Percentiles rank a stretch among this genome's conserved stretches.
Evolutionary conservation across 768 basidiomycete species (phyloP).

Genomic region (Suillus tomentosus): DNA sequence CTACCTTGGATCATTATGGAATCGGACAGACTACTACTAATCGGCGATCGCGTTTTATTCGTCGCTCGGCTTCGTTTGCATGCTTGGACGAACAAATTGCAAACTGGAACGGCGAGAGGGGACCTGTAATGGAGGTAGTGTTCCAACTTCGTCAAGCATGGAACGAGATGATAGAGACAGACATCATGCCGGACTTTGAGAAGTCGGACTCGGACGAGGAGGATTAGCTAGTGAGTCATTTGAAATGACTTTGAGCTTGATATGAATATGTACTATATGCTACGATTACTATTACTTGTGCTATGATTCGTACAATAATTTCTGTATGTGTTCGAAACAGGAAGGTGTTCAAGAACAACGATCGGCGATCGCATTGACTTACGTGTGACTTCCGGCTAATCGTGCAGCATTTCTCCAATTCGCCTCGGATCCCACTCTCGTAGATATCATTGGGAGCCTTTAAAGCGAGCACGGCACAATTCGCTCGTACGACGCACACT

Average conservation of each 20-base stretch:
- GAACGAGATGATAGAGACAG: neutral
- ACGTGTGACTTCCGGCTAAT: neutral
- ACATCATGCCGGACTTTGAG: neutral
- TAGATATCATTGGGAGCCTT: neutral
- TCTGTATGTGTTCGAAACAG: neutral
- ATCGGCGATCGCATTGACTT: neutral
- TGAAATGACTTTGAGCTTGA: neutral
- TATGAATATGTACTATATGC: neutral
- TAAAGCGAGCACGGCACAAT: conserved; percentile 1
- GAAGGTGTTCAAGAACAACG: neutral
- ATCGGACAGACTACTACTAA: neutral
- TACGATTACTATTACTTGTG: neutral
- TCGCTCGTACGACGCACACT: conserved; percentile 15
- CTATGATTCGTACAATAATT: neutral
- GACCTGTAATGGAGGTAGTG: conserved; percentile 20
- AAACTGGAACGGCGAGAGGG: neutral
- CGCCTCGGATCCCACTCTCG: neutral
- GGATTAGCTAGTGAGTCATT: neutral
- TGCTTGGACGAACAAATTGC: conserved; percentile 13
- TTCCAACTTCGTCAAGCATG: neutral
- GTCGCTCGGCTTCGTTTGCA: conserved; percentile 30
- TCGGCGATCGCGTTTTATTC: conserved; percentile 16
- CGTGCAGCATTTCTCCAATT: neutral
- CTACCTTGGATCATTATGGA: neutral
- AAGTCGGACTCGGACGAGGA: neutral